Conservation (phyloP, 2,329 filamentous ascomycete genomes). For the Pyrenophora seminiperda region DNA sequence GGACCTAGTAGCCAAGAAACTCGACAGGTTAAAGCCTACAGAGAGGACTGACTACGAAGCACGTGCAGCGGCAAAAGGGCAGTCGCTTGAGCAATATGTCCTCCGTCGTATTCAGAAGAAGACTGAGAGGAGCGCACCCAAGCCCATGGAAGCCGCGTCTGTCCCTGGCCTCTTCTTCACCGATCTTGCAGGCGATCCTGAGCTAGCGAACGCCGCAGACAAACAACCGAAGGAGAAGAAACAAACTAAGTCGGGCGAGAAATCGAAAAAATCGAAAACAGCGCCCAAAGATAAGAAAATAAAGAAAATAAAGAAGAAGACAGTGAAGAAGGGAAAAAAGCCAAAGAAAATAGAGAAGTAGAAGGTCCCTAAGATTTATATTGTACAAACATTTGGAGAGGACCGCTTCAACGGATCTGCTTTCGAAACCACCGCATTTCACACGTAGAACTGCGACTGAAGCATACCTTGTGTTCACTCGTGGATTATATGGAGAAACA, state of each 20-base stretch:
- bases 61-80: conserved; percentile 46
- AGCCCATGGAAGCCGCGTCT: background rate
- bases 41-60: conserved; percentile 41
- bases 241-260: no score
- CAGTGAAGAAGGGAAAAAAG: conserved; percentile 4
- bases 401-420: no score
- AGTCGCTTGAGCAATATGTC: conserved; percentile 46
- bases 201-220: background rate
- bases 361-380: no score
- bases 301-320: conserved; percentile 9
- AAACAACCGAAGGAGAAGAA: background rate
- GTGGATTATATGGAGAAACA: no score
- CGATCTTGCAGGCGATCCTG: conserved; percentile 18
- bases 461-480: no score
- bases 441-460: no score
- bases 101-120: conserved; percentile 45
- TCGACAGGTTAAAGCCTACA: conserved; percentile 33
- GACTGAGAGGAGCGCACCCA: conserved; percentile 18
- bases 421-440: no score
- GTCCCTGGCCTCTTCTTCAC: conserved; percentile 14
- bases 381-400: no score
- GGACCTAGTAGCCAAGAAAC: conserved; percentile 26
- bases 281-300: background rate
- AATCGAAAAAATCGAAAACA: background rate
- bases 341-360: conserved; percentile 6